Evolutionary conservation across 352 stramenopile species (phyloP).

Genomic region (Plasmopara muralis): DNA sequence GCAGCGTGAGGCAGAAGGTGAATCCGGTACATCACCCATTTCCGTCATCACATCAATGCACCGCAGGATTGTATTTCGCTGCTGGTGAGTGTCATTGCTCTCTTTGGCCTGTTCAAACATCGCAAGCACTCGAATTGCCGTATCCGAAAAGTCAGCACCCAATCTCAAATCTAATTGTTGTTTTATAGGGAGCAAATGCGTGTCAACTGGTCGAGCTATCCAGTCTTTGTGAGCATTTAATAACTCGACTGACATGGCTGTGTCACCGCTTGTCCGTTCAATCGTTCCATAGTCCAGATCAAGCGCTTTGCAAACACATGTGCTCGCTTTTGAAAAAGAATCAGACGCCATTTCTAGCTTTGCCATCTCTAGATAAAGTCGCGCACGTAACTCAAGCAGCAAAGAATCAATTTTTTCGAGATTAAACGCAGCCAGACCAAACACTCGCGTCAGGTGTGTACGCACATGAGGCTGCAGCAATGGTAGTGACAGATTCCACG

Average conservation of each 20-base stretch:
- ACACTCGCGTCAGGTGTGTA: conserved; percentile 61
- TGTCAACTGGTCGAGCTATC: conserved; percentile 41
- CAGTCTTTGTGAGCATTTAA: conserved; percentile 19
- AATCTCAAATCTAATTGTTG: conserved; percentile 59
- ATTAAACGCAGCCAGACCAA: conserved; percentile 44
- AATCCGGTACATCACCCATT: conserved; percentile 5
- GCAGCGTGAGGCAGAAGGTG: conserved; percentile 3
- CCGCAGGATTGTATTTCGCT: conserved; percentile 15
- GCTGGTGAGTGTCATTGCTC: conserved; percentile 37
- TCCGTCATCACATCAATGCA: conserved; percentile 22
- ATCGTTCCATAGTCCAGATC: conserved; percentile 51
- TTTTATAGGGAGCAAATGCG: conserved; percentile 61
- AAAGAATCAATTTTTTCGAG: conserved; percentile 81
- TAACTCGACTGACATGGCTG: conserved; percentile 18
- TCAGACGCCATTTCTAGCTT: conserved; percentile 83
- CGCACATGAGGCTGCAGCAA: conserved; percentile 71
- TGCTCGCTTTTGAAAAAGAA: conserved; percentile 77
- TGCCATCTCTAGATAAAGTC: conserved; percentile 75
- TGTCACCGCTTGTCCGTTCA: conserved; percentile 7
- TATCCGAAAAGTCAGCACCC: conserved; percentile 30
- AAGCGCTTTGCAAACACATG: conserved; percentile 53
- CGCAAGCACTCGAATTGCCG: conserved; percentile 39
- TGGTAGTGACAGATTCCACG: conserved; percentile 78
- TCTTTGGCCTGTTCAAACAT: conserved; percentile 76
- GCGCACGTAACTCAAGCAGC: conserved; percentile 66